Conservation (phyloP, 129 eudicot genomes). For the Solidago caesia region DNA sequence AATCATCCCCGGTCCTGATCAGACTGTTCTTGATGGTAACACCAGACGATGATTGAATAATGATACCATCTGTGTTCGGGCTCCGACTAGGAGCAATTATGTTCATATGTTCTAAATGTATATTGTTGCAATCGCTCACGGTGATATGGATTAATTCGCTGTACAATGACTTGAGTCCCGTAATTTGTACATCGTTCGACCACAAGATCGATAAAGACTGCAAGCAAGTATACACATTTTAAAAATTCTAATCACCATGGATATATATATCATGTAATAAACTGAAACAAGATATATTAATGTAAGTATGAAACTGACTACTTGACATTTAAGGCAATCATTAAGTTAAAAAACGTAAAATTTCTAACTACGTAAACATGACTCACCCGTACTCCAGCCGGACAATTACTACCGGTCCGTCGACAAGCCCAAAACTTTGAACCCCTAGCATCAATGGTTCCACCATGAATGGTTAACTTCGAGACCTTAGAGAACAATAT, state of each 20-base stretch:
- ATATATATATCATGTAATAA: too few species aligned
- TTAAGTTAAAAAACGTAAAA: too few species aligned
- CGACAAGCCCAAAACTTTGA: slow-evolving; percentile 61
- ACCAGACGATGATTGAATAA: slow-evolving; percentile 57
- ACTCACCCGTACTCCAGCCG: slow-evolving; percentile 65
- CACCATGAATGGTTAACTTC: slow-evolving; percentile 52
- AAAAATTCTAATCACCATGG: too few species aligned
- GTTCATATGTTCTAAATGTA: slow-evolving; percentile 39
- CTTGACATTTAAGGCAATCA: too few species aligned
- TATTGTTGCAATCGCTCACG: slow-evolving; percentile 54
- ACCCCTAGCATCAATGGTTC: slow-evolving; percentile 57
- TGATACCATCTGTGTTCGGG: slow-evolving; percentile 82
- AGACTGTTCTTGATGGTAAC: slow-evolving; percentile 44
- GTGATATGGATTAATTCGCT: slow-evolving; percentile 58
- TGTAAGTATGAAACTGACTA: too few species aligned
- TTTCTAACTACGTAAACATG: too few species aligned
- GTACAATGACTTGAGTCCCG: slow-evolving; percentile 60
- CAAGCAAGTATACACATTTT: slow-evolving; percentile 17
- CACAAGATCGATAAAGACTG: slow-evolving; percentile 69
- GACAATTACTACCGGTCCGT: slow-evolving; percentile 45
- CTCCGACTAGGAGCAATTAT: slow-evolving; percentile 60
- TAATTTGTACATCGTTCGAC: slow-evolving; percentile 52
- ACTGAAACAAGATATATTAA: too few species aligned
- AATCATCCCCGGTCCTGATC: slow-evolving; percentile 68
- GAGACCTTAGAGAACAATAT: slow-evolving; percentile 48